Conservation (phyloP, 192 early-diverging fungal genomes). For the Pilobolus umbonatus region DNA sequence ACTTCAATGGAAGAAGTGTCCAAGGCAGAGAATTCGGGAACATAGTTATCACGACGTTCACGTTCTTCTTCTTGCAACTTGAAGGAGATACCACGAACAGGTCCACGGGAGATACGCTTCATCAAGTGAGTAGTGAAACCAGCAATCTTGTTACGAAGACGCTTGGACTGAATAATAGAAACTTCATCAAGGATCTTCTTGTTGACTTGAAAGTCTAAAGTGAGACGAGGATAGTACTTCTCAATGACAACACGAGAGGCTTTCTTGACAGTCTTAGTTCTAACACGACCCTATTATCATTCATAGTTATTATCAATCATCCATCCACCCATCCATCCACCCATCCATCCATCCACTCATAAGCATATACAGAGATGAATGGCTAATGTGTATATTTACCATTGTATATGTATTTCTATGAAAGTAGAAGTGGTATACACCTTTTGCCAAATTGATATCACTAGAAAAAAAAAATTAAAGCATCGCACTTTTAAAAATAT, state of each 20-base stretch:
- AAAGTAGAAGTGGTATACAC: too few relatives aligned
- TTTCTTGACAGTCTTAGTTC: constrained; percentile 99
- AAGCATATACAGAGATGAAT: too few relatives aligned
- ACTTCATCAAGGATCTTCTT: constrained; percentile 98
- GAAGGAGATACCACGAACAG: constrained; percentile 99
- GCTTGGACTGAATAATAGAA: constrained; percentile 96
- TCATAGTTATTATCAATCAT: constrained; percentile 26
- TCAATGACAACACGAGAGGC: constrained; percentile 99
- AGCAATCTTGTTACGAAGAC: constrained; percentile 99
- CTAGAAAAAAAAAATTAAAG: too few relatives aligned
- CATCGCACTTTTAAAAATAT: too few relatives aligned
- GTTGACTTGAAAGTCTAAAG: constrained; percentile 99
- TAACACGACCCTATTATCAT: constrained; percentile 78
- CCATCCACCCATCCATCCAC: constrained; percentile 26
- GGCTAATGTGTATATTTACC: neutral
- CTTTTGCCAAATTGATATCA: too few relatives aligned
- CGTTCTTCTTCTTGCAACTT: constrained; percentile 99
- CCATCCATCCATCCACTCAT: constrained; percentile 4
- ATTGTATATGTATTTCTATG: neutral
- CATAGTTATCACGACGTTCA: constrained; percentile 99
- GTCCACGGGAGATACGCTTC: constrained; percentile 98
- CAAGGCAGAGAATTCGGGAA: constrained; percentile 97
- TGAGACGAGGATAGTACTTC: constrained; percentile 99
- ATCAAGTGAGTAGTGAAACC: constrained; percentile 99
- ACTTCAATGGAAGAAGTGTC: constrained; percentile 87